Conservation (phyloP, 768 basidiomycete genomes). For the Leccinum rimulosum region DNA sequence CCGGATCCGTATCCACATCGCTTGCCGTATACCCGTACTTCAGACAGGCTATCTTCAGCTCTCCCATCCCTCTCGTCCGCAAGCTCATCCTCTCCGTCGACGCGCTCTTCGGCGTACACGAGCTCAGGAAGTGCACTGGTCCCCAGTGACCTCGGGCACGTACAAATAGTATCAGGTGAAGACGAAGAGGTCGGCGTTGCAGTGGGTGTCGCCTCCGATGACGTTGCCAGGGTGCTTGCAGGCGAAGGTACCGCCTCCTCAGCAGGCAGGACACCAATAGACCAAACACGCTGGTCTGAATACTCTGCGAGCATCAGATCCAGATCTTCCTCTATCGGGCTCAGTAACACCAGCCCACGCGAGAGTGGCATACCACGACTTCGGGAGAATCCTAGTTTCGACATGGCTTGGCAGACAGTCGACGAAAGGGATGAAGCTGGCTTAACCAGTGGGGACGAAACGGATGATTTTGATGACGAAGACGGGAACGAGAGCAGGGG, state of each 20-base stretch:
- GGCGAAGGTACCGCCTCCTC: slow-evolving; percentile 48
- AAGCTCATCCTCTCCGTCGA: slow-evolving; percentile 67
- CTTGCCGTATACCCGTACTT: slow-evolving; percentile 41
- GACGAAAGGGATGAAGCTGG: slow-evolving; percentile 69
- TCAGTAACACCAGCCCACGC: slow-evolving; percentile 39
- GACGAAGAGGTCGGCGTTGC: slow-evolving; percentile 53
- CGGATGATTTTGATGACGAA: slow-evolving; percentile 49
- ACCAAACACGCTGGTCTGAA: slow-evolving; percentile 74
- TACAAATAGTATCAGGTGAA: slow-evolving; percentile 60
- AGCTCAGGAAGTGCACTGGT: slow-evolving; percentile 62
- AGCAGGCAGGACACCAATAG: slow-evolving; percentile 51
- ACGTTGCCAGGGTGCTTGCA: slow-evolving; percentile 58
- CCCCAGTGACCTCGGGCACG: slow-evolving; percentile 60
- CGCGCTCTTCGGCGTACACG: slow-evolving; percentile 77
- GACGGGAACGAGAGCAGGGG: slow-evolving; percentile 49
- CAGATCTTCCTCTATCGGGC: slow-evolving; percentile 65
- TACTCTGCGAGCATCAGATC: slow-evolving; percentile 65
- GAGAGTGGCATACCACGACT: slow-evolving; percentile 45
- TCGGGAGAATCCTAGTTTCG: slow-evolving; percentile 69
- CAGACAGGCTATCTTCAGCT: slow-evolving; percentile 34
- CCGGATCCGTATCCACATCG: slow-evolving; percentile 73
- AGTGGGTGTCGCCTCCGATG: slow-evolving; percentile 65
- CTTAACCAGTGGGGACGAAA: slow-evolving; percentile 52
- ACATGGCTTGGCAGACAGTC: slow-evolving; percentile 70
- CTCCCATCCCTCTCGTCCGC: slow-evolving; percentile 67